Conservation (phyloP, 1,284 basidiomycete genomes). For the Naganishia sp. region DNA sequence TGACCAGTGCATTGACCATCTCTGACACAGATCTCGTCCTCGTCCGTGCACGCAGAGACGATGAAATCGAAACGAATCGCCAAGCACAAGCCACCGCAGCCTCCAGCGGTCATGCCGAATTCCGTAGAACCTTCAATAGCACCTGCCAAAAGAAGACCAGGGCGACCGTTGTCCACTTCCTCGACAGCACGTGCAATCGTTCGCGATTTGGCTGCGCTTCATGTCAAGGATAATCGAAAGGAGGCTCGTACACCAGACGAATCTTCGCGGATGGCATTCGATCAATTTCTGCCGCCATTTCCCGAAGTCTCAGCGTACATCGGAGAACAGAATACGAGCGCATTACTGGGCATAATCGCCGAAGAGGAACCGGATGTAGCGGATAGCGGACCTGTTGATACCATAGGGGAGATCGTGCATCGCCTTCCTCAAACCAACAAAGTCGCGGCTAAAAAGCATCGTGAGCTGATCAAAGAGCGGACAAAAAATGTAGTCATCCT, state of each 20-base stretch:
- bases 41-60: too few relatives aligned
- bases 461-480: slow-evolving; percentile 5
- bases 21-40: too few relatives aligned
- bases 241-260: neutral
- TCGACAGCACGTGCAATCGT: neutral
- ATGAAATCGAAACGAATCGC: too few relatives aligned
- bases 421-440: neutral
- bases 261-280: neutral
- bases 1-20: too few relatives aligned
- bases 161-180: slow-evolving; percentile 3
- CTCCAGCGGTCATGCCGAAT: too few relatives aligned
- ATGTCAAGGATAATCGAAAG: neutral
- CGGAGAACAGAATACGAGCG: neutral
- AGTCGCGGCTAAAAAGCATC: slow-evolving; percentile 9
- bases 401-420: too few relatives aligned
- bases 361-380: neutral
- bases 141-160: slow-evolving; percentile 6
- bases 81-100: neutral
- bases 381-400: too few relatives aligned
- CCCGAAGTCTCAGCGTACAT: neutral
- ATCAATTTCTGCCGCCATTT: neutral
- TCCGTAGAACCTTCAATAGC: too few relatives aligned
- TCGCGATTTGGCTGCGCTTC: neutral
- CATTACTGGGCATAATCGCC: neutral
- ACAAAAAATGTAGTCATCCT: neutral